Base-by-base conservation (phyloP, 305 asterid genomes). In the Fraxinus dipetala region DNA sequence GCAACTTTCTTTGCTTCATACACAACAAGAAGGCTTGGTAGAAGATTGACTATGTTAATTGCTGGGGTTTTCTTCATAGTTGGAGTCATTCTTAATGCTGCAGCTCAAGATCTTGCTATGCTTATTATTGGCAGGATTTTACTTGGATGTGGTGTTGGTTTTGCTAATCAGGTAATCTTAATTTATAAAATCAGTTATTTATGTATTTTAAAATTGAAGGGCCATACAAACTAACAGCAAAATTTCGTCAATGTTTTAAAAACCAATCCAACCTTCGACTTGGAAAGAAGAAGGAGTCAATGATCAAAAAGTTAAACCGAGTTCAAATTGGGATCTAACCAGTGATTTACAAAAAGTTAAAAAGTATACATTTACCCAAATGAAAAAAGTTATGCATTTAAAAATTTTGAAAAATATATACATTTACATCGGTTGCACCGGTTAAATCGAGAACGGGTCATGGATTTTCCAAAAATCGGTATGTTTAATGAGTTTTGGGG, bases 1-100 rank as follows among this genome's bases (percentile, higher is more conserved):
- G 89, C 97, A 0, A 95, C 98, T 0, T 95, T 95, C 89, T 94
- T 94, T 34, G 99, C 99, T 31, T 95, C 99, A 0, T 95, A 95
- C 91, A 95, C 99, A 0, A 95, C 99, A 8, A 89, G 98, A 82
- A 86, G 11, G 79, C 92, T 92, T 1, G 99, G 99, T 0, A 87
- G 99, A 51, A 80, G 87, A 72, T 75, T 77, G 5, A 95, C 97
- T 8, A 95, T 95, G 99, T 81, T 95, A 54, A 92, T 95, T 32
- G 97, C 99, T 7, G 99, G 99, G 0, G 0, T 84, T 2, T 95
- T 95, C 89, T 95, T 95, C 89, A 63, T 92, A 0, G 63, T 75
- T 72, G 98, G 98, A 22, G 97, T 93, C 31, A 13, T 72, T 36
- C 76, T 95, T 5, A 95, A 92, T 82, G 88, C 99, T 5, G 96